Evolutionary conservation across 1,139 yeast genomes (phyloP).

Genomic region (Schwanniomyces etchellsii): DNA sequence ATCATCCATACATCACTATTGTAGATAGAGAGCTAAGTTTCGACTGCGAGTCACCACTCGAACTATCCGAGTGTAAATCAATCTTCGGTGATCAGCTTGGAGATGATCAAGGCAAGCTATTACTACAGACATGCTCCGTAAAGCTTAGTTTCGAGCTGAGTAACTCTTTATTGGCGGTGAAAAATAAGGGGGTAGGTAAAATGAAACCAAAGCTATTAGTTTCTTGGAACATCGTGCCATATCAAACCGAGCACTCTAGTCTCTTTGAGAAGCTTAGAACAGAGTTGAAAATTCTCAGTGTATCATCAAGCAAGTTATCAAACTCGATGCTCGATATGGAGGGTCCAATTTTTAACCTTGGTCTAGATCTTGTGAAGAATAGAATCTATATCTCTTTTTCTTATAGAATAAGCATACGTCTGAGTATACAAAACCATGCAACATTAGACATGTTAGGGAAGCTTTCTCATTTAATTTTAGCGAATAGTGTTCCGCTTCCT

Average conservation of each 20-base stretch:
- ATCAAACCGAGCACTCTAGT: background rate
- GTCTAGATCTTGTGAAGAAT: slow-evolving; percentile 6
- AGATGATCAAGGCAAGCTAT: no score
- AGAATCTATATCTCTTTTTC: slow-evolving; percentile 5
- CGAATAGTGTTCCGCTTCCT: slow-evolving; percentile 6
- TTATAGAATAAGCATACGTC: slow-evolving; percentile 10
- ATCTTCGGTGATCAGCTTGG: no score
- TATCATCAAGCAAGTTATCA: slow-evolving; percentile 8
- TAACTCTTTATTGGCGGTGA: slow-evolving; percentile 7
- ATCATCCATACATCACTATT: background rate
- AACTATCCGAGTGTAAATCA: background rate
- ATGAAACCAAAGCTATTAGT: slow-evolving; percentile 10
- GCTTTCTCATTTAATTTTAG: slow-evolving; percentile 7
- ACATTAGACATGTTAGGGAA: slow-evolving; percentile 8
- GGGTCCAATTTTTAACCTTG: slow-evolving; percentile 7
- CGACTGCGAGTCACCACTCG: background rate
- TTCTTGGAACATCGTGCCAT: slow-evolving; percentile 8
- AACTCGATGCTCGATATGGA: slow-evolving; percentile 8
- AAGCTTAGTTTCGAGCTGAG: slow-evolving; percentile 7
- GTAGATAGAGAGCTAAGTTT: background rate
- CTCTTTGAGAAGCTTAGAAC: slow-evolving; percentile 4
- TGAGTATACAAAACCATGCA: slow-evolving; percentile 10
- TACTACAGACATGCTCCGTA: no score
- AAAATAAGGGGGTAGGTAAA: slow-evolving; percentile 9
- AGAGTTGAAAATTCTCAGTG: slow-evolving; percentile 11